A percentile compares a stretch with the other conserved stretches of the same genome.
Evolutionary conservation across 2,329 filamentous ascomycete species (phyloP).

Genomic region (Sclerotiophoma versabilis): DNA sequence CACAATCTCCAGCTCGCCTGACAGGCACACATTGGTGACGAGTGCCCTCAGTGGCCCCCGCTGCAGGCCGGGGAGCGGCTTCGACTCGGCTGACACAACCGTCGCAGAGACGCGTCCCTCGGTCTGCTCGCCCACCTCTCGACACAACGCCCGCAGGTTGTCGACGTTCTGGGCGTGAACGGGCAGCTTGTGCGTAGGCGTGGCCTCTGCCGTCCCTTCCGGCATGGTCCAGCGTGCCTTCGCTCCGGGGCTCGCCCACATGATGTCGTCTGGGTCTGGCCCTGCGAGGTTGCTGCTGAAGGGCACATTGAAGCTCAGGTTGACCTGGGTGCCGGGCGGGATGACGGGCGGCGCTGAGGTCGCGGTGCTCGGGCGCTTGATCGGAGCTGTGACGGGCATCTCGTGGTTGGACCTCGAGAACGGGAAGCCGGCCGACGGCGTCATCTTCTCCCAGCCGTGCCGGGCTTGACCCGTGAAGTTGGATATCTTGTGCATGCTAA

Average conservation of each 20-base stretch:
- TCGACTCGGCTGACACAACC: conserved; percentile 82
- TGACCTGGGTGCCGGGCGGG: conserved; percentile 77
- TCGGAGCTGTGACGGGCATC: conserved; percentile 57
- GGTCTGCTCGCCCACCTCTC: conserved; percentile 74
- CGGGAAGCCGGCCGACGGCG: conserved; percentile 66
- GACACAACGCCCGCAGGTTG: conserved; percentile 79
- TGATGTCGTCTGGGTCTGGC: conserved; percentile 91
- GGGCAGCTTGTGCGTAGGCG: conserved; percentile 87
- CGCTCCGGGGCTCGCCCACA: conserved; percentile 88
- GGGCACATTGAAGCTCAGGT: conserved; percentile 96
- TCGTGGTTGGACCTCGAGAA: conserved; percentile 67
- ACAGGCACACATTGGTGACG: conserved; percentile 86
- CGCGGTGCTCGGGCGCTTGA: conserved; percentile 64
- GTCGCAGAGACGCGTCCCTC: conserved; percentile 77
- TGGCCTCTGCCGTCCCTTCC: conserved; percentile 82
- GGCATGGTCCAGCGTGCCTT: conserved; percentile 93
- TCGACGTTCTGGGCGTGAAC: conserved; percentile 88
- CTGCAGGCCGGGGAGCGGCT: conserved; percentile 61
- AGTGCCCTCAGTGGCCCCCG: conserved; percentile 58
- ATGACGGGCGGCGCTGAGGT: conserved; percentile 65
- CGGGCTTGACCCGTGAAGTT: conserved; percentile 71
- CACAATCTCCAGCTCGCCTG: conserved; percentile 84
- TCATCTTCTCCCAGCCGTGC: conserved; percentile 73
- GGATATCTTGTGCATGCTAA: conserved; percentile 70
- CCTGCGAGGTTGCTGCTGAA: conserved; percentile 92